A percentile compares a stretch with the other conserved stretches of the same genome.
Conservation (phyloP, 164 flowering plant genomes). For the Echeveria elegans region DNA sequence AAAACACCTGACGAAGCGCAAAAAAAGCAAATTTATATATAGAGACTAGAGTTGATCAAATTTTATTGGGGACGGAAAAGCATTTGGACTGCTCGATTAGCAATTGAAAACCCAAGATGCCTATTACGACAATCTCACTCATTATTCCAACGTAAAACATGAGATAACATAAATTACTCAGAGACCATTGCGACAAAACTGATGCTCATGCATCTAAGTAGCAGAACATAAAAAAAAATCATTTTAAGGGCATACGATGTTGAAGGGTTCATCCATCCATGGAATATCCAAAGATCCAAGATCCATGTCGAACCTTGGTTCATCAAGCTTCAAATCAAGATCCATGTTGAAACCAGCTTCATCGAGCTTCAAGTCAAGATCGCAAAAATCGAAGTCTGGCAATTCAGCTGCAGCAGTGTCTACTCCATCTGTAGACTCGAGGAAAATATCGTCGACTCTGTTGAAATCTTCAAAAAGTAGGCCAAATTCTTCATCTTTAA, state of each 20-base stretch:
- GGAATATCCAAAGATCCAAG: constrained; percentile 57
- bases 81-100: background rate
- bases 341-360: too few relatives aligned
- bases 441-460: constrained; percentile 7
- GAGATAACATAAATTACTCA: background rate
- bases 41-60: too few relatives aligned
- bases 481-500: constrained; percentile 4
- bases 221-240: too few relatives aligned
- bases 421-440: background rate
- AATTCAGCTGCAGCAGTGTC: background rate
- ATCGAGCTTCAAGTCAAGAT: too few relatives aligned
- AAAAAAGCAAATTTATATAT: too few relatives aligned
- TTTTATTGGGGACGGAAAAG: background rate
- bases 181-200: background rate
- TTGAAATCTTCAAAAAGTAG: constrained; percentile 7
- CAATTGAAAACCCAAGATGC: background rate
- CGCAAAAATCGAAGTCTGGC: constrained; percentile 16
- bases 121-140: background rate
- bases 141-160: too few relatives aligned
- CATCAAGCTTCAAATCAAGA: constrained; percentile 31
- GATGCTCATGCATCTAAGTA: background rate
- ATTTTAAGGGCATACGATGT: background rate
- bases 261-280: constrained; percentile 28
- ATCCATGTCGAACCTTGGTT: constrained; percentile 37
- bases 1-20: too few relatives aligned